Evolutionary conservation across 331 rosid genomes (phyloP).

Genomic region (Dryas integrifolia): DNA sequence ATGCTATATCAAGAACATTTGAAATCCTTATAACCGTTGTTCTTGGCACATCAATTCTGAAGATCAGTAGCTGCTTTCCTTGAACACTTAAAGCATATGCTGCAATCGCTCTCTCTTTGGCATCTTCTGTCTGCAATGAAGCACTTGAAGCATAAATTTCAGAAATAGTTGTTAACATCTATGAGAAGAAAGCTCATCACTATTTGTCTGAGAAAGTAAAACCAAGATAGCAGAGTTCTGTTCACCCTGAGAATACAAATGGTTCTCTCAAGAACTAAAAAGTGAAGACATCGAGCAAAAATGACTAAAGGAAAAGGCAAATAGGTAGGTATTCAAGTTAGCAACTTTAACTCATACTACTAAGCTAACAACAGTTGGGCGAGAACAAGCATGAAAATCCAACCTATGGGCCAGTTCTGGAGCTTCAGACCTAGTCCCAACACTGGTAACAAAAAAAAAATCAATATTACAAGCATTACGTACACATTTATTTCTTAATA

Average conservation of each 20-base stretch:
- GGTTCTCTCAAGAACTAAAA: not conserved
- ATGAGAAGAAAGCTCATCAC: not conserved
- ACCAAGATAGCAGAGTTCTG: not conserved
- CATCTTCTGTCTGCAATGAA: constrained; percentile 29
- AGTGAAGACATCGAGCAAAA: not conserved
- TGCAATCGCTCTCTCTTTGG: constrained; percentile 30
- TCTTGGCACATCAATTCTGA: constrained; percentile 34
- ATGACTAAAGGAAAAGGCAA: not conserved
- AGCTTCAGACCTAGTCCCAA: too few relatives aligned
- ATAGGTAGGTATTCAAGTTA: not conserved
- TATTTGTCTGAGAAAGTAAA: not conserved
- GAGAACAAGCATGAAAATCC: not conserved
- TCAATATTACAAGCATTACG: too few relatives aligned
- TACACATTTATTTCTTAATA: too few relatives aligned
- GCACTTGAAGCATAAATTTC: constrained; percentile 6
- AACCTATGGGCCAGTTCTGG: too few relatives aligned
- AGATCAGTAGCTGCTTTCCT: constrained; percentile 13
- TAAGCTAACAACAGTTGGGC: too few relatives aligned
- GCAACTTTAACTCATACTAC: not conserved
- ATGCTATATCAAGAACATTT: not conserved
- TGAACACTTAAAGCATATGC: constrained; percentile 21
- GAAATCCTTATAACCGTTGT: constrained; percentile 26
- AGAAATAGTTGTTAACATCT: not conserved
- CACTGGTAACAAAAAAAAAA: too few relatives aligned
- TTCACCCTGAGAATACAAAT: not conserved